A percentile compares a stretch with the other conserved stretches of the same genome.
Conservation (phyloP, 2,329 filamentous ascomycete species). For the Diaporthe nobilis region DNA sequence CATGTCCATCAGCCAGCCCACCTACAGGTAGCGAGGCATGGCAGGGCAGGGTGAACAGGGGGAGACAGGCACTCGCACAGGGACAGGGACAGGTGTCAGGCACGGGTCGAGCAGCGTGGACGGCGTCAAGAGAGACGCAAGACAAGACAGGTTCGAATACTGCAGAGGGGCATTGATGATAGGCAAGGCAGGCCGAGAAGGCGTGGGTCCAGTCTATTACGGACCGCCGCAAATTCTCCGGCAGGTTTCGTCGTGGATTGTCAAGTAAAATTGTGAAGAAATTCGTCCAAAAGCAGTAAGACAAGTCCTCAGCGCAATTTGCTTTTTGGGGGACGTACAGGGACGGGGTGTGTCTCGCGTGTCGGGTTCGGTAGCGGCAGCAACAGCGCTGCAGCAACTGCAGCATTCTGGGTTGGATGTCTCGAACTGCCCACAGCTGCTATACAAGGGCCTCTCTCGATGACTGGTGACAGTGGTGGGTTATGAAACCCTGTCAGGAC, state of each 20-base stretch:
- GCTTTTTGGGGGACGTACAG: conserved; percentile 40
- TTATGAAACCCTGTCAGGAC: conserved; percentile 39
- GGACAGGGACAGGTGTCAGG: conserved; percentile 39
- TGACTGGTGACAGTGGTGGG: conserved; percentile 17
- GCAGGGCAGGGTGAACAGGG: conserved; percentile 29
- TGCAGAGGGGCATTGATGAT: conserved; percentile 36
- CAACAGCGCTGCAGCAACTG: conserved; percentile 11
- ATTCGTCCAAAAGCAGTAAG: conserved; percentile 41
- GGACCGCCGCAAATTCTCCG: conserved; percentile 43
- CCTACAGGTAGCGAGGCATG: conserved; percentile 33
- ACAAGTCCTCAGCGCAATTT: conserved; percentile 43
- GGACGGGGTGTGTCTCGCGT: conserved; percentile 43
- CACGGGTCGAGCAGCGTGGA: conserved; percentile 33
- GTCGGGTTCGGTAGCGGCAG: conserved; percentile 40
- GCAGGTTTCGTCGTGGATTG: conserved; percentile 42
- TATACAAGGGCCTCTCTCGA: conserved; percentile 19
- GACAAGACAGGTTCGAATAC: conserved; percentile 37
- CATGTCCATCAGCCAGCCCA: conserved; percentile 24
- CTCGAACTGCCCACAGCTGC: conserved; percentile 38
- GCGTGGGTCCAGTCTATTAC: conserved; percentile 43
- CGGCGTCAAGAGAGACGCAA: conserved; percentile 36
- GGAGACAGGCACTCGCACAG: conserved; percentile 27
- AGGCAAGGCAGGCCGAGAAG: conserved; percentile 40
- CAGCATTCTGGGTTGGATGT: conserved; percentile 37
- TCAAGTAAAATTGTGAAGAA: conserved; percentile 38